Base-by-base conservation (phyloP, 2,329 filamentous ascomycete genomes). In the Purpureocillium lavendulum region DNA sequence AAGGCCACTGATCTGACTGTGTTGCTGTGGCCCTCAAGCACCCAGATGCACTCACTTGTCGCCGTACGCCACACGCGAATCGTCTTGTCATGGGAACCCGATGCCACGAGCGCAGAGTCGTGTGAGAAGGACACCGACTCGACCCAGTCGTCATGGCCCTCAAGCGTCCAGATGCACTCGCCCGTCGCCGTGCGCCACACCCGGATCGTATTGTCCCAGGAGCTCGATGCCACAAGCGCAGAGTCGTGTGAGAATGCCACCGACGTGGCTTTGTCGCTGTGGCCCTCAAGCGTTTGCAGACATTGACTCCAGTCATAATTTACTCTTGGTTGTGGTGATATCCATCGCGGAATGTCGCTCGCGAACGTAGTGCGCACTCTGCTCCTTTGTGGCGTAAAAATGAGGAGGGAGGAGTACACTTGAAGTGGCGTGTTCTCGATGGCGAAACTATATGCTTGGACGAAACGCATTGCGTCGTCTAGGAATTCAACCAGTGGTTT, bases 371-470 rank as follows among this genome's bases (percentile, higher is more conserved):
- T 14, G 21, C 46, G 33, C 2, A 50, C 21, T 3, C 45, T n/a
- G 14, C 55, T 56, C 1, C 33, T 41, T 12, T 36, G 17, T 3
- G 54, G 55, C 2, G 45, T 17, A 29, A 59, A 57, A 0, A 51
- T 21, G 2, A 60, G 32, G 0, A 46, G 47, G 0, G 55, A 55
- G 1, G 33, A 39, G 18, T 59, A 57, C 1, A 55, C 30, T 28
- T 58, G 55, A 4, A 58, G 48, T 4, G 56, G 55, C 2, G 39
- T 13, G 7, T 13, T 10, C 9, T 49, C 33, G n/a, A 51, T 45
- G 15, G 39, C 40, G 5, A 14, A 3, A 2, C 15, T 3, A 17
- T 36, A 49, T 4, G 32, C 13, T 3, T 46, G 30, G 3, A 50
- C 29, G 10, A 54, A 49, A 4, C 49, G 46, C 0, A 17, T 40